Conservation (phyloP, 2,329 filamentous ascomycete species). For the Fusarium coicis region DNA sequence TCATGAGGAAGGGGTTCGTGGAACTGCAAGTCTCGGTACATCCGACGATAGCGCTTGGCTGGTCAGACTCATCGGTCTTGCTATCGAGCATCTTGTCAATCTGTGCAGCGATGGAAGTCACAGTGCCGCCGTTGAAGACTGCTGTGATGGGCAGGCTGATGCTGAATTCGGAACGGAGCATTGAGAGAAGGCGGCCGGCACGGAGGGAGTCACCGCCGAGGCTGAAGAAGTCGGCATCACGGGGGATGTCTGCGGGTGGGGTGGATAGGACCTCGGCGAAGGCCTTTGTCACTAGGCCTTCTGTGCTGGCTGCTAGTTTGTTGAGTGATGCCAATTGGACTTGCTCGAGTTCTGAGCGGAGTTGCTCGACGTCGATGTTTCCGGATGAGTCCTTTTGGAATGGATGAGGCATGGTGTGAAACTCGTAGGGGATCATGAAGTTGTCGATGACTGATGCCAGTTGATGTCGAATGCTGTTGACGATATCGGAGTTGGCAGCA, state of each 20-base stretch:
- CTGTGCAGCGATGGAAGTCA: not conserved
- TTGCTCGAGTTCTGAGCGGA: not conserved
- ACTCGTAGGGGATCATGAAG: not conserved
- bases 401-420: not conserved
- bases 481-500: too few species aligned
- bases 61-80: not conserved
- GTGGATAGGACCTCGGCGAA: not conserved
- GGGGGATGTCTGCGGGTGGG: not conserved
- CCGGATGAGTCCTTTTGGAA: not conserved
- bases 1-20: slow-evolving; percentile 1
- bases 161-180: not conserved
- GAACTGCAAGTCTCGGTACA: slow-evolving; percentile 6
- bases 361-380: not conserved
- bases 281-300: not conserved
- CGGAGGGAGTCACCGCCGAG: not conserved
- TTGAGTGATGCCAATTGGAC: not conserved
- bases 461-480: not conserved
- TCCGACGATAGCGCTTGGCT: not conserved
- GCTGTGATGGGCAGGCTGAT: not conserved
- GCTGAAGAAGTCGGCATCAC: not conserved
- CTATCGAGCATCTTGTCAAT: not conserved
- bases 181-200: not conserved
- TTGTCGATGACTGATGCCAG: not conserved
- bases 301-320: not conserved
- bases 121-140: not conserved